Conservation (phyloP, 176 grass and related monocot genomes). For the Eragrostis nindensis region DNA sequence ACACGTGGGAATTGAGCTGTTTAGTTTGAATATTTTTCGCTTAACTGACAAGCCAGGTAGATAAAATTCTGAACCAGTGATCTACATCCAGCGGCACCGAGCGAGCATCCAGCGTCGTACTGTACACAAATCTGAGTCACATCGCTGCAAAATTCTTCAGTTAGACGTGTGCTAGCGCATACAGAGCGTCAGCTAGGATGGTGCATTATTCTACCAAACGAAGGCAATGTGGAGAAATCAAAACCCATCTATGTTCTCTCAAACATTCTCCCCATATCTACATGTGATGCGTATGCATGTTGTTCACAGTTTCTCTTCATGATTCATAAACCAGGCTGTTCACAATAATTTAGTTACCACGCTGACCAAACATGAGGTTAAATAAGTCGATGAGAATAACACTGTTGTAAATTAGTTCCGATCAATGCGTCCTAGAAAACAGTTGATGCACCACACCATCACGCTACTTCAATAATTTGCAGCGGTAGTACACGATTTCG, state of each 20-base stretch:
- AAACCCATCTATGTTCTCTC: neutral
- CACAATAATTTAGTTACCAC: neutral
- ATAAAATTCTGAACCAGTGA: neutral
- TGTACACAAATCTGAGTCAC: neutral
- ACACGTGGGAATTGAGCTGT: neutral
- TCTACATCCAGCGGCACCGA: neutral
- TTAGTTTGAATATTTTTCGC: neutral
- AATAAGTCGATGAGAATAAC: neutral
- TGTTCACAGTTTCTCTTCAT: neutral
- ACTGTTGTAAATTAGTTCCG: neutral
- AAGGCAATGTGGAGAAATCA: neutral
- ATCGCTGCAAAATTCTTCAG: slow-evolving; percentile 5
- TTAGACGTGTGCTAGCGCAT: slow-evolving; percentile 14
- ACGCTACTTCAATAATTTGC: neutral
- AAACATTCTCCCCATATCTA: slow-evolving; percentile 3
- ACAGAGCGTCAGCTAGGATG: neutral
- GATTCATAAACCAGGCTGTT: slow-evolving; percentile 14
- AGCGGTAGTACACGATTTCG: no score
- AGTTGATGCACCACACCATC: neutral
- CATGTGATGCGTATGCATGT: slow-evolving; percentile 12
- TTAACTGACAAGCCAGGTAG: neutral
- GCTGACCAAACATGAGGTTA: slow-evolving; percentile 3
- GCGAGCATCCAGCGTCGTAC: neutral
- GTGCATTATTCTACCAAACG: neutral
- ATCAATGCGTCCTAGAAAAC: neutral